Evolutionary conservation across 768 basidiomycete species (phyloP), one percentile per base, ranked within the genome.

Genomic region (Hericium erinaceus): DNA sequence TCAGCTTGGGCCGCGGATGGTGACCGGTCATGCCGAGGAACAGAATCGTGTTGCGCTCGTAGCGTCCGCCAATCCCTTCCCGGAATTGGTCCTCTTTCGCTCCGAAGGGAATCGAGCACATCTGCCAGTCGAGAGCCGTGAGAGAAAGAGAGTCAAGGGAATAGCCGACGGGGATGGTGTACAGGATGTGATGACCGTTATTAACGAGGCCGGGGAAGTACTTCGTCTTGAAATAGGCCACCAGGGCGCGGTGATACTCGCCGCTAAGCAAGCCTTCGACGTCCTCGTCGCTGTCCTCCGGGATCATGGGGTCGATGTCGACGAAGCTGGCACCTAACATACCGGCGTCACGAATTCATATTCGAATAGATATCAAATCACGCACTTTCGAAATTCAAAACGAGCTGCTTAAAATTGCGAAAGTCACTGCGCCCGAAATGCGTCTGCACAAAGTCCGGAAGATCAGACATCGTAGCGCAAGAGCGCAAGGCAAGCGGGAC

Each of bases 181-280:
- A 68, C 56, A 67, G 60, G 39, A 62, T 49, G 61, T 67, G 58
- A 57, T 64, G 61, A 16, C 60, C 54, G 15, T 62, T 60, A 48
- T 56, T 60, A 49, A 64, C 62, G 50, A 70, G 59, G 51, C 68
- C 62, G 22, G 61, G 55, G 52, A 70, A 62, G 58, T 70, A 70
- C 20, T 65, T 57, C 22, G 49, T 53, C 10, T 60, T 53, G 61
- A 69, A 64, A 56, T 63, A 66, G 9, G 59, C 54, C 52, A 64
- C 37, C 12, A 58, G 51, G 13, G 62, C 38, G 20, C 60, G 65
- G 52, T 64, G 60, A 10, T 59, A 41, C 24, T 62, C 50, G n/a
- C 58, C 58, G 41, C 66, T 52, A 5, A 58, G 57, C 7, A 56
- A 33, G 33, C 33, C 33, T 33, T 33, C 37, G 54, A 59, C 61